Evolutionary conservation across 23 red algal species (phyloP).

Genomic region (Chondrus crispus): DNA sequence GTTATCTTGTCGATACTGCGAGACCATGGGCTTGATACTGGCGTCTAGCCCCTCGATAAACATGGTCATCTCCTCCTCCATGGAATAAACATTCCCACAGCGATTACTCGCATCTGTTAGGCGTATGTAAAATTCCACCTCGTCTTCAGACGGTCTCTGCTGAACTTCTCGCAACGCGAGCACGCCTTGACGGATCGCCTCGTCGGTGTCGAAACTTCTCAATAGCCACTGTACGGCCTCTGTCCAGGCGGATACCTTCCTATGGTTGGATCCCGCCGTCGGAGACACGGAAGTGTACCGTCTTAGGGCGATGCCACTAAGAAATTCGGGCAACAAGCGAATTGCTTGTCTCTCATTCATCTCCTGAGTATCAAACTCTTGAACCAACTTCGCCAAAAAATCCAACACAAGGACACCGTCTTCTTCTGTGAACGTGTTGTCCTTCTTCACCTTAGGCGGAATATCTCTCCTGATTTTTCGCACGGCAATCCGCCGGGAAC

Average conservation of each 20-base stretch:
- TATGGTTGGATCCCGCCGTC: no score
- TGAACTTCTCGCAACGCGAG: background rate
- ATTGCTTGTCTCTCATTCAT: no score
- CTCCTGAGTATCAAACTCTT: no score
- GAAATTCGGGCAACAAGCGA: no score
- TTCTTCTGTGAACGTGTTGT: no score
- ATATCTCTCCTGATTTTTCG: no score
- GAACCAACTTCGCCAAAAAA: no score
- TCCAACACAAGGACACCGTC: no score
- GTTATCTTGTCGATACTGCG: slow-evolving; percentile 2
- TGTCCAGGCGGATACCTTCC: background rate
- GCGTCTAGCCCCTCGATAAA: slow-evolving; percentile 7
- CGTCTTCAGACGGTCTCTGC: background rate
- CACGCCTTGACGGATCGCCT: background rate
- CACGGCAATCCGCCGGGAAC: no score
- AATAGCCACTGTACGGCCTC: slow-evolving; percentile 14
- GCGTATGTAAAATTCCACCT: slow-evolving; percentile 1
- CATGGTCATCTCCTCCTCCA: background rate
- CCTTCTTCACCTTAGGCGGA: no score
- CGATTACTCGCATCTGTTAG: background rate
- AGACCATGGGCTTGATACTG: background rate
- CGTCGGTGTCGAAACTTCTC: background rate
- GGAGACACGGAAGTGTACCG: no score
- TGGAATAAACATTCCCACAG: slow-evolving; percentile 15
- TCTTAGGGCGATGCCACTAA: no score